Conservation (phyloP, 2,329 filamentous ascomycete species). For the Pseudogymnoascus sp. region DNA sequence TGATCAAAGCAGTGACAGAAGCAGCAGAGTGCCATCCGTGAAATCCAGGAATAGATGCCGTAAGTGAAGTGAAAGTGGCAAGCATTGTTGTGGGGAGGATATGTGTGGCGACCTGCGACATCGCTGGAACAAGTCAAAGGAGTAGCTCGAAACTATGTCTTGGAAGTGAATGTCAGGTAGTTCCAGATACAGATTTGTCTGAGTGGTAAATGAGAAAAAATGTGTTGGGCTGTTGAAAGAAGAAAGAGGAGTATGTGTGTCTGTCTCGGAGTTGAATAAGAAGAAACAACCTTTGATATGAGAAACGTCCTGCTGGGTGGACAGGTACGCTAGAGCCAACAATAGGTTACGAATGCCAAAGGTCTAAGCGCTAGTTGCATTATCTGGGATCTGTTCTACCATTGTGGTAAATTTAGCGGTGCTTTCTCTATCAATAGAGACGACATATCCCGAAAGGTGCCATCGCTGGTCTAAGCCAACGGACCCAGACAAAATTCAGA, state of each 20-base stretch:
- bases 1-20: not conserved
- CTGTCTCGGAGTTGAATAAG: not conserved
- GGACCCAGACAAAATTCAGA: not conserved
- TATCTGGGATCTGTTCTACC: not conserved
- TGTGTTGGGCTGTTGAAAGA: not conserved
- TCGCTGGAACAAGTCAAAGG: not conserved
- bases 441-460: not conserved
- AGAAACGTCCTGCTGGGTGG: not conserved
- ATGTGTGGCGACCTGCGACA: not conserved
- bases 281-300: not conserved
- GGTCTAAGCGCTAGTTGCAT: not conserved
- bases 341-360: not conserved
- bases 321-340: not conserved
- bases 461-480: not conserved
- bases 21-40: not conserved
- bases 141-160: not conserved
- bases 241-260: not conserved
- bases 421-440: not conserved
- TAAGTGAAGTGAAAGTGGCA: not conserved
- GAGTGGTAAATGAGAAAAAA: not conserved
- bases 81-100: not conserved
- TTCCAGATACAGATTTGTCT: not conserved
- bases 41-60: not conserved
- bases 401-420: not conserved
- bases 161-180: not conserved